Base-by-base conservation (phyloP, 2,329 filamentous ascomycete genomes). In the Pyricularia sp. region DNA sequence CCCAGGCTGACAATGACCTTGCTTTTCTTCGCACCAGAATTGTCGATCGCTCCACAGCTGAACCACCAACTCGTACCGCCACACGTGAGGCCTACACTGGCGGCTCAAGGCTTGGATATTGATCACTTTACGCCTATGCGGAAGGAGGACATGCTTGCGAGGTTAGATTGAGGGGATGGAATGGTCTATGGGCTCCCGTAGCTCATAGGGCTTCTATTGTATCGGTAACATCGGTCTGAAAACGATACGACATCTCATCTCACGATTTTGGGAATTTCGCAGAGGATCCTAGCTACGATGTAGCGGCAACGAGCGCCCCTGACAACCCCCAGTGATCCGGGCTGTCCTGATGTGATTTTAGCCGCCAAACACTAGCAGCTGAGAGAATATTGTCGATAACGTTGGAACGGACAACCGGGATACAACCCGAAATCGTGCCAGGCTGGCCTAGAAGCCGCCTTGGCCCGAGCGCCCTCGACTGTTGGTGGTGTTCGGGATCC, bases 121-220 rank as follows among this genome's bases (percentile, higher is more conserved):
- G 93, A 97, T 80, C 94, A 94, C 79, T 92, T 99, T 80, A 93
- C 89, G 75, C 94, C 94, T 64, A 85, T 99, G 83, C 84, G 91
- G 76, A 97, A 93, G 84, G 91, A 95, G 76, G 93, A 97, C 79
- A 98, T 99, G 95, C 92, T 97, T 83, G 95, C 95, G 70, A 93
- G 94, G 80, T 85, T 99, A 81, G 95, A 99, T 82, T 99, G 91
- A 94, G 81, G 55, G 68, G 61, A 20, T 69, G 33, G 58, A 31
- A 10, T 25, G 31, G 59, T 20, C 23, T 36, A 64, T 33, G 59
- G 30, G 67, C 67, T 42, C n/a, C 17, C 23, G 12, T 63, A 14
- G 61, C 42, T 59, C 65, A 36, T 36, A 50, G 25, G 42, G 58
- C 59, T 61, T 61, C n/a, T 25, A 68, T 20, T 68, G 55, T 68